A percentile compares a stretch with the other conserved stretches of the same genome.
Evolutionary conservation across 163 green algal genomes (phyloP).

Genomic region (Trebouxia gelatinosa): DNA sequence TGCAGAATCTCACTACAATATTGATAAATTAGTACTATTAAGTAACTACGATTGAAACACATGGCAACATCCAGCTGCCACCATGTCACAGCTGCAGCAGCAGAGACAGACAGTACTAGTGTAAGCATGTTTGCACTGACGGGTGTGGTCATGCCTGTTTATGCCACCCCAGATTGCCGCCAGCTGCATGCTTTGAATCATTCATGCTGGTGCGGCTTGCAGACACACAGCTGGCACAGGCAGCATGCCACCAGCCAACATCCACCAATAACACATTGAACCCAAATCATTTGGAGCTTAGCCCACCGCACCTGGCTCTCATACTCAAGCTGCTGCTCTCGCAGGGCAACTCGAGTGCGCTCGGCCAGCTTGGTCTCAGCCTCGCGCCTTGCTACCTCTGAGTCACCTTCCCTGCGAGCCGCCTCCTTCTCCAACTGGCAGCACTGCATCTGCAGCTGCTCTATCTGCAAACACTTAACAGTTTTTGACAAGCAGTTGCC

Average conservation of each 20-base stretch:
- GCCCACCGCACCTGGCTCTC: background rate
- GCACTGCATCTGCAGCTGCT: conserved; percentile 15
- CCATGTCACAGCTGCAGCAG: background rate
- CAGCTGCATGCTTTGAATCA: background rate
- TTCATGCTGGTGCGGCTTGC: background rate
- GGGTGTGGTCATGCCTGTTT: background rate
- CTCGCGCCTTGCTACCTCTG: background rate
- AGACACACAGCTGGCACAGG: background rate
- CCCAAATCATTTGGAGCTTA: background rate
- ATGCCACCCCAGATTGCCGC: background rate
- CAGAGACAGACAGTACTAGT: too few relatives aligned
- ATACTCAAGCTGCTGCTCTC: conserved; percentile 30
- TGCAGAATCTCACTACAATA: background rate
- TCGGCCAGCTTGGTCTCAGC: conserved; percentile 25
- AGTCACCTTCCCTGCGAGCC: conserved; percentile 2
- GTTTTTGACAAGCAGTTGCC: too few relatives aligned
- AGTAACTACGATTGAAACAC: too few relatives aligned
- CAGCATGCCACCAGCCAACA: background rate
- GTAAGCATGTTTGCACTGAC: background rate
- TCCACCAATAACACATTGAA: background rate
- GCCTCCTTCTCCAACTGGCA: conserved; percentile 21
- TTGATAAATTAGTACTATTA: too few relatives aligned
- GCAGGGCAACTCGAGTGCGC: conserved; percentile 5
- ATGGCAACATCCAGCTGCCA: background rate
- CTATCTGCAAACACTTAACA: conserved; percentile 19